Evolutionary conservation across 768 basidiomycete species (phyloP), one percentile per base, ranked within the genome.

Genomic region (Zangia roseola): DNA sequence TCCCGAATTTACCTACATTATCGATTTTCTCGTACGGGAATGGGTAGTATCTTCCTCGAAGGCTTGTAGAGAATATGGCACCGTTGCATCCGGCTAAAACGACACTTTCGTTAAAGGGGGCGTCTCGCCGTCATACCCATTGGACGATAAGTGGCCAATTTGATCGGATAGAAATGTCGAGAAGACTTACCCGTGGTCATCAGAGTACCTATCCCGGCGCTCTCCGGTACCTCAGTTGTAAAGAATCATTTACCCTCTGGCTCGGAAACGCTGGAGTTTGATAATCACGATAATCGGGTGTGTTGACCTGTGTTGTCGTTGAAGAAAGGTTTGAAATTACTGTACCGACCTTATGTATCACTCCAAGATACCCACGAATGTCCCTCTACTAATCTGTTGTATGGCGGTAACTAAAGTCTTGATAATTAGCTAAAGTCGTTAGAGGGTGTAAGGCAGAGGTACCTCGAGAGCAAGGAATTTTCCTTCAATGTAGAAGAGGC

Each of bases 241-340:
- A 93, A 88, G 60, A 80, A 88, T 81, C 86, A 91, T 49, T 74
- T 86, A 62, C 90, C 83, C 88, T 0, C 83, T 89, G 5, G 86
- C 69, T 48, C 79, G 77, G 60, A 93, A 93, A 63, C 84, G 72
- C 0, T n/a, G 87, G 88, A 5, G 92, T 92, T 62, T 94, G 88
- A 58, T 94, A 94, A 43, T 91, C 84, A n/a, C n/a, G n/a, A n/a
- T n/a, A n/a, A 9, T 75, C 71, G 0, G 92, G 92, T n/a, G n/a
- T n/a, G n/a, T n/a, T n/a, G n/a, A n/a, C n/a, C n/a, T 12, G 90
- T 84, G 19, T 81, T 74, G 40, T 89, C 83, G 13, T 85, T 86
- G 64, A 92, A 94, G 63, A 86, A 91, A 12, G 91, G 68, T 63
- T 94, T 94, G 73, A 94, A 90, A 17, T 86, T 89, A n/a, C 91